Conservation (phyloP, 495 filamentous ascomycete genomes). For the Penicillium alfredii region DNA sequence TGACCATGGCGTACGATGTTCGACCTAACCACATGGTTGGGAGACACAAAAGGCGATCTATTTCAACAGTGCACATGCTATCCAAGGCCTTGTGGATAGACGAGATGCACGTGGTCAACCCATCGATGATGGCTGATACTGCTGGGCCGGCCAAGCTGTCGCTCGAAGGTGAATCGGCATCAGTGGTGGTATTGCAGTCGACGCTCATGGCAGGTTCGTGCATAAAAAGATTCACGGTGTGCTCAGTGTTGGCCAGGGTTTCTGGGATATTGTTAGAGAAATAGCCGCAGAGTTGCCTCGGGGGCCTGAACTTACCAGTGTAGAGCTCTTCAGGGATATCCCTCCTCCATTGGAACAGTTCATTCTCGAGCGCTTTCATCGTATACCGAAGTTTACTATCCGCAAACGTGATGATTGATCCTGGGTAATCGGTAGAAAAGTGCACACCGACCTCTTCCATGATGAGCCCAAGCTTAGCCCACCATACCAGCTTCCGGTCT, state of each 20-base stretch:
- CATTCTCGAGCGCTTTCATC: conserved; percentile 67
- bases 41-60: conserved; percentile 57
- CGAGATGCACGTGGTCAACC: conserved; percentile 63
- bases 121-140: conserved; percentile 60
- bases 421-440: conserved; percentile 71
- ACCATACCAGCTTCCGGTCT: conserved; percentile 67
- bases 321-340: conserved; percentile 45
- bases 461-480: conserved; percentile 70
- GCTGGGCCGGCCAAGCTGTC: conserved; percentile 36
- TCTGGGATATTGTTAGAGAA: conserved; percentile 16
- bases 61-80: conserved; percentile 55
- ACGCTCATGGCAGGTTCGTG: conserved; percentile 81
- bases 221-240: conserved; percentile 67
- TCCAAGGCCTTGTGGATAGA: conserved; percentile 72
- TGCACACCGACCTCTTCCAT: conserved; percentile 73
- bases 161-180: conserved; percentile 11
- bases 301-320: conserved; percentile 17
- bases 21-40: conserved; percentile 76
- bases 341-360: conserved; percentile 62
- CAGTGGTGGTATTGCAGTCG: conserved; percentile 49
- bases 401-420: conserved; percentile 56
- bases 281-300: neutral
- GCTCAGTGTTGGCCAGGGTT: conserved; percentile 25
- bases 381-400: conserved; percentile 70
- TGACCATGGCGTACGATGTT: conserved; percentile 74